Evolutionary conservation across 1,139 yeast species (phyloP).

Genomic region (Suhomyces terraborum): DNA sequence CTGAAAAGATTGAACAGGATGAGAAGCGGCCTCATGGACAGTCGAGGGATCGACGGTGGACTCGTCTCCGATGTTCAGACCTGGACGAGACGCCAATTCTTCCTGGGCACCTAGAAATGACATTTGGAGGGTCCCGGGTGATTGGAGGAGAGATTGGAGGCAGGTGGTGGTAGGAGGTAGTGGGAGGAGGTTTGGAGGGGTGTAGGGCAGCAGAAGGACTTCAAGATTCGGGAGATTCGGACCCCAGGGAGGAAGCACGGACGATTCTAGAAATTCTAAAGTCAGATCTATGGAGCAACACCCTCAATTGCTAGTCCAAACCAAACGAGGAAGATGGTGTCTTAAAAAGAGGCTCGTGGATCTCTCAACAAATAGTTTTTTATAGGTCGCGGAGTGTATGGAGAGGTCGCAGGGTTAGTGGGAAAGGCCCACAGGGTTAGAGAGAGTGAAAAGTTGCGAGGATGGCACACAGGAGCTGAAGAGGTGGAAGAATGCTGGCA

Average conservation of each 20-base stretch:
- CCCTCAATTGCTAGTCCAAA: not conserved
- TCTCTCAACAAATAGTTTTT: slow-evolving; percentile 4
- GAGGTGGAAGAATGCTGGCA: too few species aligned
- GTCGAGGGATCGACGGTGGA: slow-evolving; percentile 1
- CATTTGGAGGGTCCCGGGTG: slow-evolving; percentile 1
- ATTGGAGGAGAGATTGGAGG: not conserved
- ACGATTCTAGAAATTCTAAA: not conserved
- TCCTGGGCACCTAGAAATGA: slow-evolving; percentile 6
- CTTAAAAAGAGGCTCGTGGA: slow-evolving; percentile 1
- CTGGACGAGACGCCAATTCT: not conserved
- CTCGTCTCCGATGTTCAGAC: slow-evolving; percentile 1
- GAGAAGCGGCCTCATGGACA: slow-evolving; percentile 40
- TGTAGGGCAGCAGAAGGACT: too few species aligned
- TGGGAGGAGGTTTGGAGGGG: not conserved
- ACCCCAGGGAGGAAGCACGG: not conserved
- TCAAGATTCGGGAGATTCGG: not conserved
- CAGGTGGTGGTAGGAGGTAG: not conserved
- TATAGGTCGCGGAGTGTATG: slow-evolving; percentile 5
- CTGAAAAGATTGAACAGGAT: slow-evolving; percentile 13
- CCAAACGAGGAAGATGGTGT: not conserved
- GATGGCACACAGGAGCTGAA: not conserved
- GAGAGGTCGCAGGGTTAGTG: not conserved
- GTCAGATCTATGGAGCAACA: not conserved
- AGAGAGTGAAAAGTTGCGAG: not conserved
- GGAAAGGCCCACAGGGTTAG: slow-evolving; percentile 1